Evolutionary conservation across 164 flowering plant genomes (phyloP).

Genomic region (Vitis amurensis): DNA sequence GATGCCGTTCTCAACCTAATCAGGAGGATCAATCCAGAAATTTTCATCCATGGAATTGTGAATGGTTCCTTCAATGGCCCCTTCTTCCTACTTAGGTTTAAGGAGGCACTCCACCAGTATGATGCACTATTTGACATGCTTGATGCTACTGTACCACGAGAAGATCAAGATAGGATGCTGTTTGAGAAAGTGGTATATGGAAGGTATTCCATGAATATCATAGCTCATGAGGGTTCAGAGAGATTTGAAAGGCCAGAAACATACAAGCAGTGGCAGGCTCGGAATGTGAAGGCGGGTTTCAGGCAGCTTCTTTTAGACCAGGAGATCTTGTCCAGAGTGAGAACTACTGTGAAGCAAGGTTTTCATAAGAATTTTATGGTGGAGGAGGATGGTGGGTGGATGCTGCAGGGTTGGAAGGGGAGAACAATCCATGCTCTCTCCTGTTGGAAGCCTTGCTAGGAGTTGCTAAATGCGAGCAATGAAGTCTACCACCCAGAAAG

Average conservation of each 20-base stretch:
- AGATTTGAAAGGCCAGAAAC: conserved; percentile 44
- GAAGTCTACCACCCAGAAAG: no score
- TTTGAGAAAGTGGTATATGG: conserved; percentile 26
- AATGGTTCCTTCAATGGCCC: conserved; percentile 34
- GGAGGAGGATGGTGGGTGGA: conserved; percentile 29
- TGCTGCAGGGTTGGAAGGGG: conserved; percentile 48
- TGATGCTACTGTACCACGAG: conserved; percentile 23
- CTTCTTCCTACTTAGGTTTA: conserved; percentile 32
- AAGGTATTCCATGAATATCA: conserved; percentile 28
- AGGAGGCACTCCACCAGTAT: conserved; percentile 37
- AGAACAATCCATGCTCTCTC: conserved; percentile 27
- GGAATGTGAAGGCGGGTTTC: conserved; percentile 30
- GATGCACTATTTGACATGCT: conserved; percentile 37
- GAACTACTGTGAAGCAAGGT: conserved; percentile 11
- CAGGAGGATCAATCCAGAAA: conserved; percentile 24
- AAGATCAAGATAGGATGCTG: conserved; percentile 23
- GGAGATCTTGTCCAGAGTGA: conserved; percentile 16
- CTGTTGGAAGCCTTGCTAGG: conserved; percentile 26
- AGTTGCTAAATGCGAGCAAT: neutral
- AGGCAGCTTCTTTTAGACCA: conserved; percentile 22
- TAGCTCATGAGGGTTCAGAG: conserved; percentile 34
- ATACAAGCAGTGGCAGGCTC: conserved; percentile 39
- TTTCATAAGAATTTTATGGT: conserved; percentile 29
- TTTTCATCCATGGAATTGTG: conserved; percentile 25
- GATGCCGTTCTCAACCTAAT: conserved; percentile 32